These are phyloP conservation scores for Hypoxylon rubiginosum DNA, from an alignment of 2,329 filamentous ascomycete genomes.

Conservation along the genomic window DNA sequence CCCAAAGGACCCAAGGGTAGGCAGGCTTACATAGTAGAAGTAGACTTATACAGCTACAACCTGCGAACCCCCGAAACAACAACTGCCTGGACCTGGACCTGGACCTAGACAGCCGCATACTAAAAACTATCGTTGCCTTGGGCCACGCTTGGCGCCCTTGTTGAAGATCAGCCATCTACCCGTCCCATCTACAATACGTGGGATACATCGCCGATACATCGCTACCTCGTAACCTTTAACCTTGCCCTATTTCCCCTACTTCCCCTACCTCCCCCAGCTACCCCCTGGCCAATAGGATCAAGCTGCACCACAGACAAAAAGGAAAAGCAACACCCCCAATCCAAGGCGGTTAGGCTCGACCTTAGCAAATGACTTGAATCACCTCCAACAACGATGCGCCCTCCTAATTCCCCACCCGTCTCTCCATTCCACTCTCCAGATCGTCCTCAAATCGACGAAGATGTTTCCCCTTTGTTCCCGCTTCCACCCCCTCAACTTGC, in stretches of 20 bases:
- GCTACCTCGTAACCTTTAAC: not conserved
- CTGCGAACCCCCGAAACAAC: not conserved
- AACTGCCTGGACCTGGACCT: slow-evolving; percentile 10
- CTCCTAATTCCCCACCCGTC: slow-evolving; percentile 42
- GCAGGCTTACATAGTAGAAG: no score
- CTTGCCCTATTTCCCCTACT: slow-evolving; percentile 21
- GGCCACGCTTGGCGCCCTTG: slow-evolving; percentile 33
- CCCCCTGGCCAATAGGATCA: slow-evolving; percentile 33
- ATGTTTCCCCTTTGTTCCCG: slow-evolving; percentile 33
- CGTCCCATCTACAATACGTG: slow-evolving; percentile 23
- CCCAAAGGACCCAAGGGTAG: not conserved
- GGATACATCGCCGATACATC: slow-evolving; percentile 6
- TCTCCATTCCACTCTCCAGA: slow-evolving; percentile 45
- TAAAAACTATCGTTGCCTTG: slow-evolving; percentile 25
- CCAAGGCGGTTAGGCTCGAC: slow-evolving; percentile 41
- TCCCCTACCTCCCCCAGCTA: slow-evolving; percentile 18
- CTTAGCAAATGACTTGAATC: slow-evolving; percentile 39
- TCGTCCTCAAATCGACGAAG: slow-evolving; percentile 43
- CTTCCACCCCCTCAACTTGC: slow-evolving; percentile 33
- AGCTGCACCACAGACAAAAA: slow-evolving; percentile 26
- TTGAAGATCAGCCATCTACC: slow-evolving; percentile 34
- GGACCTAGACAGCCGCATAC: slow-evolving; percentile 28
- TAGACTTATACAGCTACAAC: not conserved
- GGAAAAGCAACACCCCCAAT: slow-evolving; percentile 29
- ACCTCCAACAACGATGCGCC: slow-evolving; percentile 42